Evolutionary conservation across 2,329 filamentous ascomycete species (phyloP).

Genomic region (Coleophoma eucalyptorum): DNA sequence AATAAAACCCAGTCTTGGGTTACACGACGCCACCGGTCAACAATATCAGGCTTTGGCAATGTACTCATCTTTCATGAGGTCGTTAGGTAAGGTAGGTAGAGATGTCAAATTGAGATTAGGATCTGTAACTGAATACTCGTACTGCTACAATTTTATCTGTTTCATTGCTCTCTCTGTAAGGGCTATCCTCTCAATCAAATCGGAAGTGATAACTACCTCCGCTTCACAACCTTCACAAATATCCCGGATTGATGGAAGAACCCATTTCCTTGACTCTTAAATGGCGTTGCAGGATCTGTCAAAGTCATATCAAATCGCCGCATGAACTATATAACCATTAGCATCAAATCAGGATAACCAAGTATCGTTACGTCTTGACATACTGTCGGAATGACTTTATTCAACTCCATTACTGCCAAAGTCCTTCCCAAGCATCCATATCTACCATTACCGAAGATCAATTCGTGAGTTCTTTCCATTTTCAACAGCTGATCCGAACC

Average conservation of each 20-base stretch:
- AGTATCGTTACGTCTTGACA: conserved; percentile 5
- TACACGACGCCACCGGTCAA: no score
- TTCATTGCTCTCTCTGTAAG: no score
- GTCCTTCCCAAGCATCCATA: conserved; percentile 39
- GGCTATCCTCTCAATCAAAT: no score
- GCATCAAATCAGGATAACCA: background rate
- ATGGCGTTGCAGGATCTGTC: conserved; percentile 9
- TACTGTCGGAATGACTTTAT: conserved; percentile 43
- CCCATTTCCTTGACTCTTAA: background rate
- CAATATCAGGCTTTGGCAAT: no score
- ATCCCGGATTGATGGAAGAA: background rate
- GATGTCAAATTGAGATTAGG: no score
- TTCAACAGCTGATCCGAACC: conserved; percentile 24
- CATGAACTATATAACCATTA: conserved; percentile 8
- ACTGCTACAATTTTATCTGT: no score
- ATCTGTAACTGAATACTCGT: no score
- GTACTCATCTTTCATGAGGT: no score
- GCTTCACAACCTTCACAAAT: no score
- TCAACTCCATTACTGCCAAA: conserved; percentile 42
- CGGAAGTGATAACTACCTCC: no score
- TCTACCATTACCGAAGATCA: conserved; percentile 38
- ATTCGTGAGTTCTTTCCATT: conserved; percentile 35
- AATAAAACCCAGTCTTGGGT: no score
- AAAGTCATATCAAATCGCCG: conserved; percentile 15
- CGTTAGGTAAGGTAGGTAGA: no score